These are phyloP conservation scores for Hanseniaspora taiwanica DNA, from an alignment of 805 yeast genomes.

Conservation along the genomic window DNA sequence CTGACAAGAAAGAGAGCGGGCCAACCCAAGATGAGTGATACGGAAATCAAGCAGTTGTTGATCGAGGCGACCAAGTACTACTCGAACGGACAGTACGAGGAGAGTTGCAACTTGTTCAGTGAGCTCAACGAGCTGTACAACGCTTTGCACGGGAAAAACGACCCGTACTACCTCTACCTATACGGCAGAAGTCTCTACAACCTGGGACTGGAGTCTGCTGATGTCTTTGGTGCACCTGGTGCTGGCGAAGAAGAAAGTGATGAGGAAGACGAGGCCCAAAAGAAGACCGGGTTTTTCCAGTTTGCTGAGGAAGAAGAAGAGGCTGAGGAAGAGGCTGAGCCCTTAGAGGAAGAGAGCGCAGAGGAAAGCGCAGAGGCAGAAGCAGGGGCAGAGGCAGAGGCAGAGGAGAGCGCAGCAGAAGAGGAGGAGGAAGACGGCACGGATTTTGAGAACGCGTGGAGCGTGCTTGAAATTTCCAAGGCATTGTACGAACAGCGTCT, in stretches of 20 bases:
- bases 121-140: conserved; percentile 54
- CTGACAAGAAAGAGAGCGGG: neutral
- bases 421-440: conserved; percentile 15
- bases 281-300: conserved; percentile 3
- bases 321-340: conserved; percentile 2
- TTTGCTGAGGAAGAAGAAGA: conserved; percentile 4
- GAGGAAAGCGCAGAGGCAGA: conserved; percentile 9
- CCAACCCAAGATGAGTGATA: conserved; percentile 6
- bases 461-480: conserved; percentile 66
- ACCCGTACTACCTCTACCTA: conserved; percentile 55
- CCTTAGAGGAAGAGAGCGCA: conserved; percentile 5
- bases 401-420: conserved; percentile 25
- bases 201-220: conserved; percentile 60
- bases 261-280: conserved; percentile 8
- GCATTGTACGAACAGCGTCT: conserved; percentile 32
- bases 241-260: conserved; percentile 5
- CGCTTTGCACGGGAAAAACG: conserved; percentile 44
- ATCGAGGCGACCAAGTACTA: conserved; percentile 51
- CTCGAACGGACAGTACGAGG: conserved; percentile 51
- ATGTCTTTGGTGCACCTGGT: conserved; percentile 44
- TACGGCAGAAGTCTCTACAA: conserved; percentile 76
- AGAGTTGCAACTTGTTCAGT: conserved; percentile 58
- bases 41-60: conserved; percentile 34
- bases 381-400: conserved; percentile 19
- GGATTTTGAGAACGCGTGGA: conserved; percentile 77